Evolutionary conservation across 2,329 filamentous ascomycete species (phyloP), one percentile per base, ranked within the genome.

Genomic region (Phoma sp.): DNA sequence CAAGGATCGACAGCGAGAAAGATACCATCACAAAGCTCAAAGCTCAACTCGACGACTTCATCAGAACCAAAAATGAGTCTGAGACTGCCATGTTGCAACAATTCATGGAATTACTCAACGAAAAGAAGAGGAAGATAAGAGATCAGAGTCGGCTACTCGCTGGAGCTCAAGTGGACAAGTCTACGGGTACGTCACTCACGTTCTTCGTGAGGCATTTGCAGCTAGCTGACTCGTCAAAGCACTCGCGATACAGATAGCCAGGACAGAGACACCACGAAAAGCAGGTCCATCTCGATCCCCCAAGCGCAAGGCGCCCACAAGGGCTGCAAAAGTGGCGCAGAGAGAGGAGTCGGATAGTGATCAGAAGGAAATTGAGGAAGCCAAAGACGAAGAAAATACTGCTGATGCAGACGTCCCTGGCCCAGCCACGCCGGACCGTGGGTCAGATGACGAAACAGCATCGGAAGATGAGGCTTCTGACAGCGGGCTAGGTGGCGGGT

Each of bases 71-170:
- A 69, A 79, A 83, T 41, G 82, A 84, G 14, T 83, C 90, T 58
- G 89, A 93, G 72, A 80, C 81, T 1, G 80, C 82, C 14, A 75
- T 93, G 51, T 74, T 93, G 1, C 82, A 84, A 56, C 91, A 90
- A 69, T 91, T 91, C 63, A 82, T 84, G 49, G 79, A 84, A 50
- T 77, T 93, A 2, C 77, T 93, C 1, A 93, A 93, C 63, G 85
- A 89, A 70, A 93, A 93, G 77, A 93, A 93, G 73, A 78, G 87
- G 47, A 92, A 90, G 74, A 92, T 93, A 44, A 78, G 89, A 38
- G 84, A 91, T 64, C 89, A 91, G 73, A 86, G 89, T 64, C 81
- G 83, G 35, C 74, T 89, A 18, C 74, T 91, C 23, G 78, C 79
- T 13, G 75, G 77, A 27, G 82, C 83, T 68, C 85, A 86, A 47